Evolutionary conservation across 352 stramenopile species (phyloP), one percentile per base, ranked within the genome.

Genomic region (Plasmopara halstedii): DNA sequence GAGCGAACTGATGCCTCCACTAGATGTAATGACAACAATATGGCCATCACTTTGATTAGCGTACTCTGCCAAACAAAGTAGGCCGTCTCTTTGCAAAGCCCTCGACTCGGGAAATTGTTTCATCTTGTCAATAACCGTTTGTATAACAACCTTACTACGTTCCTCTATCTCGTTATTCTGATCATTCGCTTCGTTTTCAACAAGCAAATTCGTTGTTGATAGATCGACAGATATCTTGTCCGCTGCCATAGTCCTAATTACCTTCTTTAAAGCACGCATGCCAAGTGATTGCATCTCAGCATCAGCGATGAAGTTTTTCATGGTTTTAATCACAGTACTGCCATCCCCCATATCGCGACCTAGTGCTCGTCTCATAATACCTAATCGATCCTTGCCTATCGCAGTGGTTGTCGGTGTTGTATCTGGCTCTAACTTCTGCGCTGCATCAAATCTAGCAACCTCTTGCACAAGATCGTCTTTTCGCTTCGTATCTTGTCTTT

Each of bases 321-420:
- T n/a, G n/a, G n/a, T n/a, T n/a, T n/a, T n/a, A n/a, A n/a, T n/a
- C n/a, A 85, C 51, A 0, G 66, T 55, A 4, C 47, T 62, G 0
- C 70, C 65, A 29, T 83, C 59, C 1, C 70, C 68, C 0, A 59
- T 39, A 29, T 85, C 73, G 6, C 68, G 58, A 7, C 58, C 56
- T 11, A 83, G 36, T 3, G 70, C 73, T 27, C 73, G 66, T 14
- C 71, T 64, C 61, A 85, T 76, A 42, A 77, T 67, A 1, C 60
- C 63, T 0, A 65, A 62, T 4, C 67, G 54, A 47, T 81, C 65
- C 0, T 64, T 45, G 2, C 58, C 60, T 2, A 46, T 21, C n/a
- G 27, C 38, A 11, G 8, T 35, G 1, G 31, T 14, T 11, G 15
- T 11, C 6, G 19, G n/a, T 3, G 46, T 48, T 21, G 39, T 15